Base-by-base conservation (phyloP, 73 alveolate species). In the Durusdinium trenchii region DNA sequence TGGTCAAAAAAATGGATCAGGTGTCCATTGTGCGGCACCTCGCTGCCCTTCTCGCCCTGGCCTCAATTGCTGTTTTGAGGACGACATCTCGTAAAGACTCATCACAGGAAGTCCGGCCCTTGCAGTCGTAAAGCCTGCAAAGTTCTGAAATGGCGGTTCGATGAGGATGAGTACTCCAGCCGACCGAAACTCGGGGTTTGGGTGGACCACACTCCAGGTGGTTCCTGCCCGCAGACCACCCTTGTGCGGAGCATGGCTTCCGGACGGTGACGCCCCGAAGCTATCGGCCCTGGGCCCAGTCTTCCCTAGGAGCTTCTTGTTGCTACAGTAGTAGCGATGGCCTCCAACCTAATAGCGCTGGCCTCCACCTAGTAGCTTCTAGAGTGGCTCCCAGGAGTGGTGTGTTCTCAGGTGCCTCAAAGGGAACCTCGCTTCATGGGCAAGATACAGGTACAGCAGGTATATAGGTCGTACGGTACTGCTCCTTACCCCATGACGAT, bases 221-320 rank as follows among this genome's bases (percentile, higher is more conserved):
- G 98, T 91, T 91, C 45, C 90, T 91, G 81, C 98, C 90, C 0
- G 47, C 38, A 3, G 98, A 91, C 46, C 98, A 91, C 35, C 98
- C 98, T 36, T 91, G 98, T 36, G 67, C 89, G 7, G 98, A 91
- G 83, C 98, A 91, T 36, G 98, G 98, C 60, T 91, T 91, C 61
- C 98, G 98, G 26, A 91, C 98, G 2, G 75, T 69, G 38, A 67
- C 57, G 57, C 98, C 98, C 1, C 89, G 82, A 45, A 48, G 46
- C 54, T 91, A 91, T 40, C 84, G 71, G 98, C 35, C 47, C 16
- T 32, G 67, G 48, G 48, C 62, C 10, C 84, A 38, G 87, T 6
- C 23, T 23, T 57, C 69, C n/a, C n/a, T n/a, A n/a, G n/a, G n/a
- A n/a, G n/a, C n/a, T n/a, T n/a, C n/a, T n/a, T n/a, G n/a, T n/a